Conservation (phyloP, 768 basidiomycete species). For the Mycena belliarum region DNA sequence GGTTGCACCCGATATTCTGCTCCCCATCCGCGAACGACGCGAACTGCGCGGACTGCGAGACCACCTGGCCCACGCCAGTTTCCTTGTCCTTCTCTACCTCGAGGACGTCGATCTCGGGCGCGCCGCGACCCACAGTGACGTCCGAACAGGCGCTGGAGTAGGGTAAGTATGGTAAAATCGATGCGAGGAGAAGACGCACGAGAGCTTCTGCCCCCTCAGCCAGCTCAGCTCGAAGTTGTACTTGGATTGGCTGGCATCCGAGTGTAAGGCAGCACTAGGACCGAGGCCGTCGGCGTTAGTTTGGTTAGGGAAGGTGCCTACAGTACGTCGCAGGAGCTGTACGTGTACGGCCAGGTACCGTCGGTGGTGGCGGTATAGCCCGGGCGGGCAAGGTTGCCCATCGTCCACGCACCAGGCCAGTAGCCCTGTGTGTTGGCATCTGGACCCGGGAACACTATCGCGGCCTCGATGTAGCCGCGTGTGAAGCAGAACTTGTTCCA, state of each 20-base stretch:
- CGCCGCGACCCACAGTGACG: conserved; percentile 56
- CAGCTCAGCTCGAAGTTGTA: conserved; percentile 69
- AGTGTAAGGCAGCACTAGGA: conserved; percentile 62
- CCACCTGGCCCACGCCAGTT: conserved; percentile 46
- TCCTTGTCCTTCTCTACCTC: conserved; percentile 72
- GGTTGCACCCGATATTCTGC: conserved; percentile 68
- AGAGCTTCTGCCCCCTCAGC: conserved; percentile 75
- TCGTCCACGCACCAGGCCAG: conserved; percentile 88
- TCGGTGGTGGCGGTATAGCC: conserved; percentile 82
- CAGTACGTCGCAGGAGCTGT: conserved; percentile 69
- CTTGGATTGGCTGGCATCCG: conserved; percentile 45
- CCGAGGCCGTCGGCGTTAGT: conserved; percentile 49
- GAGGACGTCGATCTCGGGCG: conserved; percentile 83
- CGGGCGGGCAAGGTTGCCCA: conserved; percentile 84
- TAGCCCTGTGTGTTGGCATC: conserved; percentile 52
- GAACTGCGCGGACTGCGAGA: conserved; percentile 77
- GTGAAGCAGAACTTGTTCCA: conserved; percentile 94
- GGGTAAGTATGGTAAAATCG: background rate
- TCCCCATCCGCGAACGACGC: conserved; percentile 54
- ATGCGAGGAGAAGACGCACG: conserved; percentile 41
- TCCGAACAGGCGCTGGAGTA: conserved; percentile 60
- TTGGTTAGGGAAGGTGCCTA: conserved; percentile 79
- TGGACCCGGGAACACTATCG: conserved; percentile 59
- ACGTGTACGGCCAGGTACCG: conserved; percentile 84
- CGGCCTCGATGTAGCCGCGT: conserved; percentile 75